Base-by-base conservation (phyloP, 768 basidiomycete genomes). In the Leccinum boreale region DNA sequence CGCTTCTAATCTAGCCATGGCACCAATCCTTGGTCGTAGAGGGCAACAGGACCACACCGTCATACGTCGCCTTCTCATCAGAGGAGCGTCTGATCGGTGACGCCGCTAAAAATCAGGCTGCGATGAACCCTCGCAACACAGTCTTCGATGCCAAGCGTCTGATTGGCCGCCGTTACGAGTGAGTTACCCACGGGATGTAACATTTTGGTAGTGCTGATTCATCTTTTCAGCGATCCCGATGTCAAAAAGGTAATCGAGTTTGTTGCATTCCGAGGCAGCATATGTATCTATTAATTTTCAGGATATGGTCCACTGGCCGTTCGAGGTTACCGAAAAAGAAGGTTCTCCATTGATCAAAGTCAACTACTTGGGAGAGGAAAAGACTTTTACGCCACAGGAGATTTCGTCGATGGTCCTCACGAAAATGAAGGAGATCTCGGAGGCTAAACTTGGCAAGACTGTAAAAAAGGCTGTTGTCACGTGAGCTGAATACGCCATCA, bases 391-490 rank as follows among this genome's bases (percentile, higher is more conserved):
- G 67, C 97, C 93, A 55, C 95, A 95, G 79, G 97, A 99, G 78
- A 94, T 99, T 72, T 99, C 97, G n/a, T 91, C 97, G 62, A 99
- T 98, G 97, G 97, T 99, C 67, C 87, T 99, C 68, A 84, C 82
- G 63, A 99, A 99, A 82, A 98, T 99, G 95, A 98, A 97, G 85
- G 97, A 98, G 77, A 97, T 95, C 68, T 93, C 96, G 47, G 97
- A 99, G 80, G 93, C 96, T 64, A 98, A 99, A 79, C 90, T 99
- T 66, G 94, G 97, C 68, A 96, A 95, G 83, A 87, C 89, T 49
- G 94, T 98, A 75, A 94, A 94, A 80, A 98, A 98, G 81, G 97
- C 97, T 56, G 97, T 99, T 62, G 88, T 99, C 77, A 97, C 94
- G 93, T 94, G 76, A 64, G 91, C 81, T 17, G 33, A 42, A 52